phyloP scores from a whole-genome alignment of 768 basidiomycete species.

The Fibroporia radiculosa region DNA sequence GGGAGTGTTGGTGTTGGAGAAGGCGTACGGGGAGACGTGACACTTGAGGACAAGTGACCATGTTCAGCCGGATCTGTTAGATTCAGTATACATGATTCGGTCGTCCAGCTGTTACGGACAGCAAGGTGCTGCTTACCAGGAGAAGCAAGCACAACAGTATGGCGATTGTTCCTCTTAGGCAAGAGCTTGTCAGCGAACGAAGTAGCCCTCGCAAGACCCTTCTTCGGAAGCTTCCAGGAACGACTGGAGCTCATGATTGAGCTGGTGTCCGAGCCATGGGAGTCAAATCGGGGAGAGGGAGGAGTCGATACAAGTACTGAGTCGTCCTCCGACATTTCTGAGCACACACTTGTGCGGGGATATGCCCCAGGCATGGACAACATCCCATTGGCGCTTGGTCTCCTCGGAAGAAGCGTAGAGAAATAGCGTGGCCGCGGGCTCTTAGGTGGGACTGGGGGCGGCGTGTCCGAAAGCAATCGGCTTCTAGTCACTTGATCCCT shows the following conservation, averaged over 20 bases:
- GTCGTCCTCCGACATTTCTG: conserved; percentile 63
- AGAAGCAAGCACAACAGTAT: conserved; percentile 10
- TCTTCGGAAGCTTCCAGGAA: conserved; percentile 19
- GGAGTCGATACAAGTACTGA: conserved; percentile 55
- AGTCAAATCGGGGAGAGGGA: conserved; percentile 34
- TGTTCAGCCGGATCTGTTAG: conserved; percentile 9
- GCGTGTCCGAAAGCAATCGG: conserved; percentile 3
- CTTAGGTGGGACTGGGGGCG: conserved; percentile 13
- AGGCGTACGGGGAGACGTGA: neutral
- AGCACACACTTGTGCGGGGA: conserved; percentile 52
- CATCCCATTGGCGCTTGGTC: conserved; percentile 12
- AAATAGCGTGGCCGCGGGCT: conserved; percentile 32
- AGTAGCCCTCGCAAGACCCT: conserved; percentile 18
- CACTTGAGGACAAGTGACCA: conserved; percentile 1
- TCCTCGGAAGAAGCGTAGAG: conserved; percentile 19
- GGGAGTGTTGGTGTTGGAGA: conserved; percentile 7
- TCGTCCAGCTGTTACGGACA: neutral
- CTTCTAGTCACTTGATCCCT: neutral
- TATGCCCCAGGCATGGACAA: conserved; percentile 29
- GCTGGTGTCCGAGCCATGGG: conserved; percentile 19
- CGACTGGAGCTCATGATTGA: conserved; percentile 27
- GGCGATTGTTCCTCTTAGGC: conserved; percentile 16
- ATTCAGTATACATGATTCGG: neutral
- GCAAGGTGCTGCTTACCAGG: conserved; percentile 5
- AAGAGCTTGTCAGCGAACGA: conserved; percentile 20